These are phyloP conservation scores for Triticum monococcum DNA, from an alignment of 176 grass and related monocot genomes.

Conservation along the genomic window DNA sequence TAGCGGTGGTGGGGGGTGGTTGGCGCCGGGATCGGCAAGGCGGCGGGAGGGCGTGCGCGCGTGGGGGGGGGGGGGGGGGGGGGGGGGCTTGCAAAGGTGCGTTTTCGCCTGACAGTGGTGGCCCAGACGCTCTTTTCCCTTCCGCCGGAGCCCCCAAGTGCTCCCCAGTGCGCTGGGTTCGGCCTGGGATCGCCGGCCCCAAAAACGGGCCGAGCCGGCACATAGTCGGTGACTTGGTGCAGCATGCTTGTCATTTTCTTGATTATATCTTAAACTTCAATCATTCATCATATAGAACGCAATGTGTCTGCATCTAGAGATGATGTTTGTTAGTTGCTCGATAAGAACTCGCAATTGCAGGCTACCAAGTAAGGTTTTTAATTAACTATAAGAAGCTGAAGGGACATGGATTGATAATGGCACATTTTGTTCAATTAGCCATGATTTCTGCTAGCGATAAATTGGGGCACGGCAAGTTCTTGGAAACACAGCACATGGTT, in stretches of 20 bases:
- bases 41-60: too few relatives aligned
- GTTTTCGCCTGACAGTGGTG: too few relatives aligned
- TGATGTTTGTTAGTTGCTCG: not conserved
- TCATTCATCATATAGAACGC: not conserved
- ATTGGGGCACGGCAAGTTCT: not conserved
- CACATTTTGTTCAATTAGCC: not conserved
- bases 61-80: too few relatives aligned
- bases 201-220: not conserved
- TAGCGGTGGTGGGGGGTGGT: too few relatives aligned
- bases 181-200: too few relatives aligned
- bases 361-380: not conserved
- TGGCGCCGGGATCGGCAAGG: too few relatives aligned
- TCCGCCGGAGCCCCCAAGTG: too few relatives aligned
- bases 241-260: slow-evolving; percentile 6
- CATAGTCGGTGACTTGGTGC: not conserved
- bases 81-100: too few relatives aligned
- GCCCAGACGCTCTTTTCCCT: too few relatives aligned
- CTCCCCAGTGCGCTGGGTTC: too few relatives aligned
- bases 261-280: not conserved
- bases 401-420: not conserved
- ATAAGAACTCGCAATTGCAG: not conserved
- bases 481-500: not conserved
- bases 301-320: not conserved
- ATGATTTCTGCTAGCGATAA: not conserved
- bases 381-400: not conserved